Evolutionary conservation across 2,329 filamentous ascomycete genomes (phyloP), one percentile per base, ranked within the genome.

Genomic region (Trichoderma breve): DNA sequence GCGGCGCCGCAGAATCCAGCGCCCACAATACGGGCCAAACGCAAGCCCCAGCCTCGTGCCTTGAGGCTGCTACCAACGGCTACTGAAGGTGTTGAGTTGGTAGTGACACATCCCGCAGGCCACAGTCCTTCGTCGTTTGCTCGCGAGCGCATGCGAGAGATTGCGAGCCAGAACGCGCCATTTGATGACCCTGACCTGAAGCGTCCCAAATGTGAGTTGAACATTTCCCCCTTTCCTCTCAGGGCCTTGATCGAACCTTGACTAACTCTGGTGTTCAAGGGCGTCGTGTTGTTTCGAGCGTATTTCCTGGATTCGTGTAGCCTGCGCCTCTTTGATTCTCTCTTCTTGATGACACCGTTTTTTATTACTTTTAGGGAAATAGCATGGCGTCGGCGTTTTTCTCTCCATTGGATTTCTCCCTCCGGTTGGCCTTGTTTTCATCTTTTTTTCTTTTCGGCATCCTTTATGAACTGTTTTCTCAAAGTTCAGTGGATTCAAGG

Each of bases 111-210:
- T 43, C 74, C 75, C 28, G 76, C 75, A 39, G 81, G 82, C 32
- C 78, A 78, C 63, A 84, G 83, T 72, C 83, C 83, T 4, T 84
- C 83, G 5, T 83, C 82, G 8, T 82, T 84, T 76, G 82, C 83
- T 30, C 79, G 83, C 61, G 80, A 83, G 73, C 80, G 83, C 21
- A 84, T 84, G 81, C 80, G 82, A 58, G 79, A 83, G 63, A 82
- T 84, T 73, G 83, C 83, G 11, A 80, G 80, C 65, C 82, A 79
- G 36, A 83, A 83, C 61, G 81, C 82, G 67, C 82, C 83, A 39
- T 81, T 84, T 73, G 83, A 83, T 32, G 83, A 84, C 58, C 82
- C 82, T 8, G 83, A 84, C 73, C 76, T 78, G 63, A 77, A 78
- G 63, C 79, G 78, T 73, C 81, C 82, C 39, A 78, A 79, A 72